phyloP scores from a whole-genome alignment of 257 asterid genomes.

The Gardenia jasminoides region DNA sequence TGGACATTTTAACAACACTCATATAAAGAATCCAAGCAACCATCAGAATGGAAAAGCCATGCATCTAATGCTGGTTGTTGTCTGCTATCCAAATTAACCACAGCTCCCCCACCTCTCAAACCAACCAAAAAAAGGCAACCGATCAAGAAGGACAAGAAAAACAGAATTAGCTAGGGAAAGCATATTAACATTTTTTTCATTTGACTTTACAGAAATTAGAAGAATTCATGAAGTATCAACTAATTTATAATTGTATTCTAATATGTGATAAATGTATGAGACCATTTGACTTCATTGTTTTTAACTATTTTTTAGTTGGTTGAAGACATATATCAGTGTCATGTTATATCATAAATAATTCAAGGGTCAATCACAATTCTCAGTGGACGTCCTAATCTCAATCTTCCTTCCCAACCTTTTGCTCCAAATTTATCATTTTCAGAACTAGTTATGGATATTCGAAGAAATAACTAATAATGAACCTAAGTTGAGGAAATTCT shows the following conservation, averaged over 20 bases:
- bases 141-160: too few relatives aligned
- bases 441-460: too few relatives aligned
- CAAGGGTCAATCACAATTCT: background rate
- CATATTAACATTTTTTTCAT: too few relatives aligned
- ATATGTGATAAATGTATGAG: background rate
- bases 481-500: background rate
- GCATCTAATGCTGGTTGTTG: too few relatives aligned
- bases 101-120: background rate
- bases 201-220: too few relatives aligned
- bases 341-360: background rate
- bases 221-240: too few relatives aligned
- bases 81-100: too few relatives aligned
- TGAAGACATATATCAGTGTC: background rate
- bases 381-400: background rate
- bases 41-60: too few relatives aligned
- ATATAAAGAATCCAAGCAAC: too few relatives aligned
- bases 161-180: too few relatives aligned
- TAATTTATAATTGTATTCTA: too few relatives aligned
- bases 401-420: background rate
- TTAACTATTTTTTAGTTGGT: background rate
- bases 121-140: background rate
- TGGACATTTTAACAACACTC: too few relatives aligned
- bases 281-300: background rate
- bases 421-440: background rate
- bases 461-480: background rate